Conservation (phyloP, 257 asterid species). For the Solanum boliviense region DNA sequence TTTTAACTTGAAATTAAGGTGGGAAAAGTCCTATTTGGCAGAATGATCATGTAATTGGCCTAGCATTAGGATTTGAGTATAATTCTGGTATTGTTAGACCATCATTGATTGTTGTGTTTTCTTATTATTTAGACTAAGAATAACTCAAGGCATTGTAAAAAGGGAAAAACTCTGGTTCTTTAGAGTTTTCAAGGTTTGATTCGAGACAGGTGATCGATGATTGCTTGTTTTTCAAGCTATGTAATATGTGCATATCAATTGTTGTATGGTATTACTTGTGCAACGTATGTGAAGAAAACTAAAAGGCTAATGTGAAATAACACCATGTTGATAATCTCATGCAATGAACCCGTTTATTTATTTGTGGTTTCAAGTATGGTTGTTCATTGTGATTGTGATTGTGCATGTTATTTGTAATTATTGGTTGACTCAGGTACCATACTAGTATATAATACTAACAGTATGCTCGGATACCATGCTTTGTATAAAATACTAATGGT, state of each 20-base stretch:
- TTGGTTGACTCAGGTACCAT: too few relatives aligned
- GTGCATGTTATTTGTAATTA: too few relatives aligned
- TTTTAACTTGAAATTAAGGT: not conserved
- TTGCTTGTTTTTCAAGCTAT: not conserved
- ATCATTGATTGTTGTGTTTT: not conserved
- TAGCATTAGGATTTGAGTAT: not conserved
- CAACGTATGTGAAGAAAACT: not conserved
- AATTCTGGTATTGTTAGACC: too few relatives aligned
- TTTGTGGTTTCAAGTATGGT: not conserved
- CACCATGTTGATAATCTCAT: not conserved
- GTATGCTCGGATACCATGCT: accelerated
- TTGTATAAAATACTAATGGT: not conserved
- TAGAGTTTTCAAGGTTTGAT: not conserved
- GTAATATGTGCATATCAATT: not conserved
- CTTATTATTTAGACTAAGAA: not conserved
- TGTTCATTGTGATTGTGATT: not conserved
- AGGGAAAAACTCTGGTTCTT: accelerated
- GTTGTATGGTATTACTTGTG: not conserved
- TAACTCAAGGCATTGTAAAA: not conserved
- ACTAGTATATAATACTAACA: not conserved
- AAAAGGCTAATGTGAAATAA: not conserved
- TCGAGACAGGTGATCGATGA: not conserved
- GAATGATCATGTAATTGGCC: not conserved
- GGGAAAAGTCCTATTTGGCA: not conserved
- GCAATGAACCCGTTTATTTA: not conserved